Evolutionary conservation across 2,329 filamentous ascomycete species (phyloP), one percentile per base, ranked within the genome.

Genomic region (Epichloe sibirici): DNA sequence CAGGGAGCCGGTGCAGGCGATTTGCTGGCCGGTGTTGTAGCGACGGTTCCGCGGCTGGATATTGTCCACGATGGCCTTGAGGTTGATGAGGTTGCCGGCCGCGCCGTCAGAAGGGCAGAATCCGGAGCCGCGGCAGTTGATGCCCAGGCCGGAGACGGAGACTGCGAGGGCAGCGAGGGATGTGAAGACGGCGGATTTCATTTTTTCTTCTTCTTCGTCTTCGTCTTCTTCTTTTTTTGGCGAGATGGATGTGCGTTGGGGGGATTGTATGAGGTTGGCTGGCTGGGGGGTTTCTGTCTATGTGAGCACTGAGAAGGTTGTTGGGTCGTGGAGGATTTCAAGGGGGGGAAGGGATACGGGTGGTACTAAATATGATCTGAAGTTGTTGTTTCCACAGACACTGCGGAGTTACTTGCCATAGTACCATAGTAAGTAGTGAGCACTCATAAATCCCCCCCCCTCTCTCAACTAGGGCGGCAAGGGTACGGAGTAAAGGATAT

Each of bases 121-220:
- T 17, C 53, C 58, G 5, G 58, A 58, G 39, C 53, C 57, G 31
- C 55, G 48, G 51, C 58, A 59, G 49, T 58, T 56, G 37, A 55
- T 57, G 47, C 57, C 58, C 5, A 54, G 51, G 1, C 55, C 54
- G 2, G 53, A 40, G 38, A 42, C 52, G 15, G 43, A 46, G 9
- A 47, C 46, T 17, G 51, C 37, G 23, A 57, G 46, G 13, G 51
- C 51, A 34, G 52, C 50, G 35, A 55, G 9, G 21, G 40, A 52
- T 25, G 45, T 49, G 28, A 42, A 13, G 45, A 44, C 31, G 6
- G 17, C 15, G 11, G 12, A 50, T 21, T 37, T 50, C 48, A 50
- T 50, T 13, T 12, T 43, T 31, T 0, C 9, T 4, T 9, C 9
- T 4, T 9, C 7, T 8, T 8, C 0, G 9, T 31, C 28, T 31